Percentiles rank a stretch among this genome's conserved stretches.
Conservation (phyloP, 768 basidiomycete species). For the Naganishia randhawae region DNA sequence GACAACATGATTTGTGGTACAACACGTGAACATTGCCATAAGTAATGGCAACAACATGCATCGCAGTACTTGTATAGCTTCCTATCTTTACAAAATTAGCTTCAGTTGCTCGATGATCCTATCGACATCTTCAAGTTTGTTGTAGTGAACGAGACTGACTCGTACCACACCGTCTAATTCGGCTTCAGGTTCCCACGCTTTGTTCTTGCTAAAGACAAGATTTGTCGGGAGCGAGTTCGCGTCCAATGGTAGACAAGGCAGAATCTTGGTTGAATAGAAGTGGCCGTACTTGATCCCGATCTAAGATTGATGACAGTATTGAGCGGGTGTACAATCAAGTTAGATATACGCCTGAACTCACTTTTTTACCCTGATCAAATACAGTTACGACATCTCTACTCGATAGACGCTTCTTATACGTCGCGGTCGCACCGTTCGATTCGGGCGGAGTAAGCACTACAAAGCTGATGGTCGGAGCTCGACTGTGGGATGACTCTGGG, state of each 20-base stretch:
- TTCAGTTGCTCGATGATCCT: constrained; percentile 55
- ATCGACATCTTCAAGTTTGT: constrained; percentile 68
- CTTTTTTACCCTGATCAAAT: constrained; percentile 64
- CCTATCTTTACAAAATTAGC: constrained; percentile 4
- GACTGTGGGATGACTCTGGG: constrained; percentile 53
- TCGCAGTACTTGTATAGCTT: not conserved
- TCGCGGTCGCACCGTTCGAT: constrained; percentile 37
- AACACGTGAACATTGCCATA: not conserved
- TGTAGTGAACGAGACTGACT: constrained; percentile 74
- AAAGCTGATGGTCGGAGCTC: constrained; percentile 70
- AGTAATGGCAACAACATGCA: not conserved
- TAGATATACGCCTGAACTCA: constrained; percentile 51
- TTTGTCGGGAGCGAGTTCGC: not conserved
- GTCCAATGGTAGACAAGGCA: constrained; percentile 24
- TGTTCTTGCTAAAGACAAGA: not conserved
- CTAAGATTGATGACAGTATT: constrained; percentile 50
- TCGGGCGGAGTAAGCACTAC: constrained; percentile 55
- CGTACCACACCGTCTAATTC: constrained; percentile 66
- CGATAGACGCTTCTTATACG: constrained; percentile 55
- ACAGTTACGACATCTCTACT: constrained; percentile 64
- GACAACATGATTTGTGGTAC: not conserved
- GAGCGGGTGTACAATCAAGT: not conserved
- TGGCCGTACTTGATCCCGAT: constrained; percentile 75
- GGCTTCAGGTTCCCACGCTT: constrained; percentile 23
- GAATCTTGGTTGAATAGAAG: constrained; percentile 65